These are phyloP conservation scores for Candida tropicalis DNA, from an alignment of 1,139 yeast species.

Conservation along the genomic window DNA sequence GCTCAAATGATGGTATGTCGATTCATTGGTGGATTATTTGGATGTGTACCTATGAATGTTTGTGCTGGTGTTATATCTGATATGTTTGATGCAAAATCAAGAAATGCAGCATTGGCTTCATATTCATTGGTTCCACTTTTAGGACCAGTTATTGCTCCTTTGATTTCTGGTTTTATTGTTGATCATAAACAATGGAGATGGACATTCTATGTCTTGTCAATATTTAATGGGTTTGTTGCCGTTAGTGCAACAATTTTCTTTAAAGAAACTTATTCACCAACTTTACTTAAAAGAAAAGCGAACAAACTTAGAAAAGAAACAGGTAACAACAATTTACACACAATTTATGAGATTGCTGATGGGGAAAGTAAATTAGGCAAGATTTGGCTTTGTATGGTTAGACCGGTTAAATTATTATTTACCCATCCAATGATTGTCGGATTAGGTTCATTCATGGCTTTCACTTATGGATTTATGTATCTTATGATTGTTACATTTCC, in stretches of 20 bases:
- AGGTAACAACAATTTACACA: slow-evolving; percentile 42
- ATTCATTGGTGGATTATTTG: slow-evolving; percentile 43
- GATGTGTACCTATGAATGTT: slow-evolving; percentile 46
- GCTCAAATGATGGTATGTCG: slow-evolving; percentile 43
- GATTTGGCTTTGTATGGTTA: slow-evolving; percentile 35
- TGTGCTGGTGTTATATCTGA: slow-evolving; percentile 47
- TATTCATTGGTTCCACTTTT: slow-evolving; percentile 48
- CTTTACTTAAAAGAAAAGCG: slow-evolving; percentile 37
- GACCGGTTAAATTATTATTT: slow-evolving; percentile 42
- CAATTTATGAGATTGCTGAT: slow-evolving; percentile 46
- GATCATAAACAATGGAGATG: slow-evolving; percentile 48
- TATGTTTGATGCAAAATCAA: slow-evolving; percentile 39
- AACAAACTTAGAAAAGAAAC: slow-evolving; percentile 33
- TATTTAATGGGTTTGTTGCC: slow-evolving; percentile 45
- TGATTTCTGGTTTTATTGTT: slow-evolving; percentile 58
- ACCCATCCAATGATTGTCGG: slow-evolving; percentile 52
- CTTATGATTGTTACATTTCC: slow-evolving; percentile 50
- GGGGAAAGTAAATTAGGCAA: slow-evolving; percentile 35
- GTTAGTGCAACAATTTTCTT: slow-evolving; percentile 36
- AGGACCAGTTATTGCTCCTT: slow-evolving; percentile 67
- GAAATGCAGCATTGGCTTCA: slow-evolving; percentile 46
- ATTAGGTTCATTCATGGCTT: slow-evolving; percentile 49
- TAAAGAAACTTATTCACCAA: slow-evolving; percentile 45
- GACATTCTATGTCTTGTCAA: slow-evolving; percentile 45
- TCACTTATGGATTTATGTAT: slow-evolving; percentile 51